Evolutionary conservation across 2,329 filamentous ascomycete genomes (phyloP).

Genomic region (Penicillium aurantiogriseum): DNA sequence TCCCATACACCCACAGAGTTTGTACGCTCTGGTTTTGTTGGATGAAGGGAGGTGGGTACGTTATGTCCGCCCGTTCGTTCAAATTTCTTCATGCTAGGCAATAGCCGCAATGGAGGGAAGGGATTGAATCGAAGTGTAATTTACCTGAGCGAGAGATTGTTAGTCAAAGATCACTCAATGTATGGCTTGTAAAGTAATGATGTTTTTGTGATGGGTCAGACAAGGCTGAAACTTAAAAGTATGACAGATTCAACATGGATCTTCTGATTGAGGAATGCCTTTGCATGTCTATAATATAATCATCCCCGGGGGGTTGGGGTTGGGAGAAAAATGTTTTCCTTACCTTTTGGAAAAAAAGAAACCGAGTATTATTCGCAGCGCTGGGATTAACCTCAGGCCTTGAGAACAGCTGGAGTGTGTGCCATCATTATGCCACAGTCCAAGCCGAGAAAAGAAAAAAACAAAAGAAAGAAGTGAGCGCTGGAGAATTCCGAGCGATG

Average conservation of each 20-base stretch:
- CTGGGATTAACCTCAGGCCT: not conserved
- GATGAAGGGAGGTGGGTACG: constrained; percentile 52
- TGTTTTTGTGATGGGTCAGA: constrained; percentile 49
- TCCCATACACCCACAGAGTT: constrained; percentile 58
- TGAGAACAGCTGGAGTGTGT: not conserved
- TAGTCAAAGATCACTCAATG: constrained; percentile 29
- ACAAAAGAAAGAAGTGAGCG: not conserved
- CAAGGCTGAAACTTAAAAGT: constrained; percentile 67
- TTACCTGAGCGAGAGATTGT: constrained; percentile 35
- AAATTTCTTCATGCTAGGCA: constrained; percentile 58
- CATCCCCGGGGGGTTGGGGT: constrained; percentile 44
- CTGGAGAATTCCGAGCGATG: constrained; percentile 5
- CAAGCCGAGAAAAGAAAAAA: not conserved
- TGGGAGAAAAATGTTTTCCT: constrained; percentile 14
- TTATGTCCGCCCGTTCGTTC: constrained; percentile 71
- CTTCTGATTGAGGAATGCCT: constrained; percentile 69
- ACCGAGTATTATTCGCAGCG: not conserved
- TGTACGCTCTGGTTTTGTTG: constrained; percentile 61
- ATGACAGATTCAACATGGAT: constrained; percentile 62
- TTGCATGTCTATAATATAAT: constrained; percentile 64
- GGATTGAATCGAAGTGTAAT: constrained; percentile 19
- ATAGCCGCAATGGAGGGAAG: constrained; percentile 18
- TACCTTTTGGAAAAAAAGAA: constrained; percentile 46
- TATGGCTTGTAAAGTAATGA: constrained; percentile 19
- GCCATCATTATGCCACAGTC: constrained; percentile 9